Evolutionary conservation across 768 basidiomycete species (phyloP), one percentile per base, ranked within the genome.

Genomic region (Leccinum ochraceum): DNA sequence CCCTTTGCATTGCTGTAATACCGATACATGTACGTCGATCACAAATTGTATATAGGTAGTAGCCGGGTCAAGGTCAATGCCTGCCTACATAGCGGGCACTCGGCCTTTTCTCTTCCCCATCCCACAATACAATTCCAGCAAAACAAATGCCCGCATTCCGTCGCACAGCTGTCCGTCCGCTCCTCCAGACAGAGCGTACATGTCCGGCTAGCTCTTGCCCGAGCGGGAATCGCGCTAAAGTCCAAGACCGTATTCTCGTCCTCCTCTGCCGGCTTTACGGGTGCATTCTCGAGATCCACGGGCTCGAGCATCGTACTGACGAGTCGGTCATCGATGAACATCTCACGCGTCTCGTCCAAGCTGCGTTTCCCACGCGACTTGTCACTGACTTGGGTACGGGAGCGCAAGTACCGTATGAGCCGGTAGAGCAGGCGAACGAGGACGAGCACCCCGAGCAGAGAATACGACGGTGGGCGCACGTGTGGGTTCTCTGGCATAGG

Each of bases 71-170:
- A 75, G 72, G 81, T 83, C 60, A 95, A 72, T 10, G 82, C 81
- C 71, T 95, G 93, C 64, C 93, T 83, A 74, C 93, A 95, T 7
- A 95, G 77, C 3, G 93, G 93, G 72, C 93, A 95, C 73, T 94
- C 93, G 9, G 92, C 81, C 84, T 93, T 95, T 72, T 95, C 93
- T 71, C 88, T 79, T 14, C 89, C 92, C 93, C 93, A 95, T 10
- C 87, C 90, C 49, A 90, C 85, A 44, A 95, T 91, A 67, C 93
- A 95, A 65, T 80, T 86, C 93, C 93, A 95, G 66, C 92, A 94
- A 70, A 94, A 95, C 51, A 95, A 69, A 72, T 95, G 93, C 0
- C 93, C 93, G 64, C 93, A 95, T 71, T 94, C 93, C 0, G 93
- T 95, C 30, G 88, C 85, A 69, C 87, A 88, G 65, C 86, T 92